Base-by-base conservation (phyloP, 2,329 filamentous ascomycete genomes). In the Fusarium nelsonii region DNA sequence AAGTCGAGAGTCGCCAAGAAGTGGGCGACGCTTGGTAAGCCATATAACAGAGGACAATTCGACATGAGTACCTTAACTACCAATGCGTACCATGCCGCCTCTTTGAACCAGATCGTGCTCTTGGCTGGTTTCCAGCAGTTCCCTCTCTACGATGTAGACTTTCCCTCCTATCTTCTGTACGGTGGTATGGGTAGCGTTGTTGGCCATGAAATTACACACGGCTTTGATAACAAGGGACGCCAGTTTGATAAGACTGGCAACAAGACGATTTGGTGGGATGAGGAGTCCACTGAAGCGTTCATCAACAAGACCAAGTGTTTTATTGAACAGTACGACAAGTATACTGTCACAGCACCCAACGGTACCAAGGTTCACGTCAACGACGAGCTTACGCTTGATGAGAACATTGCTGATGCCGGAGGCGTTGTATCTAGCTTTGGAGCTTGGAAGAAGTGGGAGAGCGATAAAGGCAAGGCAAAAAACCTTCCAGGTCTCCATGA, bases 381-480 rank as follows among this genome's bases (percentile, higher is more conserved):
- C 61, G 90, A 90, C 9, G 80, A 80, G 20, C 80, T 88, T 12
- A 92, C 90, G 0, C 78, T 91, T 3, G 87, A 86, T 20, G 91
- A 92, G 78, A 92, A 92, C 73, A 89, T 92, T 72, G 90, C 90
- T 2, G 91, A 92, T 75, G 88, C 90, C 1, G 90, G 90, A 15
- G 91, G 90, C 11, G 74, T 92, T 0, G 83, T 84, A 8, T 87
- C 89, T 0, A 83, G 88, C 1, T 92, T 87, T 74, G 81, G 84
- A 26, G 89, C 90, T 0, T 93, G 90, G 90, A 85, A 88, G 75
- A 85, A 84, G 65, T 84, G 84, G 10, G 84, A 87, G 30, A 76
- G 80, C 3, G 78, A 84, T 39, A 82, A 81, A 15, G 67, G 70
- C 0, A 81, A 85, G 0, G 85, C 85, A 58, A 71, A 82, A 73